A percentile compares a stretch with the other conserved stretches of the same genome.
phyloP scores from a whole-genome alignment of 2,329 filamentous ascomycete genomes.

The Bipolaris gigantea region DNA sequence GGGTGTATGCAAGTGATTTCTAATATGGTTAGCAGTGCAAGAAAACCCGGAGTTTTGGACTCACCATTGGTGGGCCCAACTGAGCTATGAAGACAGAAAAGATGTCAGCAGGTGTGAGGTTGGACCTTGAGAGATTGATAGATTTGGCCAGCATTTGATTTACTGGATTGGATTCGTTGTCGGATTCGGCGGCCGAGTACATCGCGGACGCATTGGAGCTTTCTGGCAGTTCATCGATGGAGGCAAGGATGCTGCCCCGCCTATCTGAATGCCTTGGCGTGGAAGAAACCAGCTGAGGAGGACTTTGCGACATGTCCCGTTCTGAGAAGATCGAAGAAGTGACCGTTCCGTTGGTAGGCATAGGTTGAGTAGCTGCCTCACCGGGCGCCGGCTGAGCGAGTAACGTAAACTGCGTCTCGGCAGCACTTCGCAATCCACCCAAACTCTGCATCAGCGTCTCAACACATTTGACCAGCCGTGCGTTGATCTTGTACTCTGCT shows the following conservation, averaged over 20 bases:
- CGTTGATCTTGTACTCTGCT: conserved; percentile 75
- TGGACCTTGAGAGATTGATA: conserved; percentile 33
- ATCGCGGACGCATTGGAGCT: conserved; percentile 33
- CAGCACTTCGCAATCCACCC: conserved; percentile 85
- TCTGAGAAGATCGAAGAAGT: conserved; percentile 34
- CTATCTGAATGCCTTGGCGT: conserved; percentile 37
- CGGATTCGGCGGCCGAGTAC: conserved; percentile 33
- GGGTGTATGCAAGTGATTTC: conserved; percentile 89
- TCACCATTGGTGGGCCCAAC: conserved; percentile 83
- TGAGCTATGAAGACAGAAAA: conserved; percentile 88
- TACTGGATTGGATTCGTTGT: conserved; percentile 29
- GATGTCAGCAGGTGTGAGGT: conserved; percentile 71
- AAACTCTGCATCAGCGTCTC: conserved; percentile 85
- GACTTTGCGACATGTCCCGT: conserved; percentile 24
- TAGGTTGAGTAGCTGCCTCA: conserved; percentile 16
- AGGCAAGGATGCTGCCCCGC: conserved; percentile 44
- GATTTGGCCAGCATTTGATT: conserved; percentile 22
- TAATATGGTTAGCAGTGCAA: conserved; percentile 35
- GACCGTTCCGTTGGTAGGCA: conserved; percentile 21
- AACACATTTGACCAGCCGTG: conserved; percentile 78
- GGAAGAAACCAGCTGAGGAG: conserved; percentile 35
- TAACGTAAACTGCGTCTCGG: conserved; percentile 84
- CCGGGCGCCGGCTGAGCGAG: conserved; percentile 62
- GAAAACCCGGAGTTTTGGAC: background rate
- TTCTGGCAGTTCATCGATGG: conserved; percentile 48